Percentiles rank a stretch among this genome's conserved stretches.
Evolutionary conservation across 192 early-diverging fungal species (phyloP).

Genomic region (Entophlyctis helioformis): DNA sequence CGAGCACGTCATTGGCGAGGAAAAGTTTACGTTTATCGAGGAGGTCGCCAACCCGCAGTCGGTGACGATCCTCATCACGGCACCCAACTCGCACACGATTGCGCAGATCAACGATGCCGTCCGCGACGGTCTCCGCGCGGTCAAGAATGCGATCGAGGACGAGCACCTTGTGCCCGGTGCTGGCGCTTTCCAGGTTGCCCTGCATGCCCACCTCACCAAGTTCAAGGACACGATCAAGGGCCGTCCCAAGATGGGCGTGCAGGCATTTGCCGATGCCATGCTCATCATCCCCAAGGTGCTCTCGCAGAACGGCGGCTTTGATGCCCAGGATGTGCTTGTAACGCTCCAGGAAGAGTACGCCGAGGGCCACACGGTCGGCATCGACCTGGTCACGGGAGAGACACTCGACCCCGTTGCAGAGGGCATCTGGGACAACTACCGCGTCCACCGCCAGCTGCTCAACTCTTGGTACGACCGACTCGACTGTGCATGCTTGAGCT

Average conservation of each 20-base stretch:
- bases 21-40: slow-evolving; percentile 98
- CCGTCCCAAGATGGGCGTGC: slow-evolving; percentile 88
- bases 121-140: slow-evolving; percentile 93
- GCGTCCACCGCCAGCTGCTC: slow-evolving; percentile 90
- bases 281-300: slow-evolving; percentile 95
- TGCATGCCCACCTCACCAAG: slow-evolving; percentile 69
- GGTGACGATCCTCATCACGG: slow-evolving; percentile 86
- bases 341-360: slow-evolving; percentile 82
- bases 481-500: background rate
- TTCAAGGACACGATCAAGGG: slow-evolving; percentile 85
- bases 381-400: slow-evolving; percentile 91
- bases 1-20: slow-evolving; percentile 94
- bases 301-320: slow-evolving; percentile 90
- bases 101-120: slow-evolving; percentile 95
- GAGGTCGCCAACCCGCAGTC: slow-evolving; percentile 79
- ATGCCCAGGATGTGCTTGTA: slow-evolving; percentile 92
- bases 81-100: slow-evolving; percentile 86
- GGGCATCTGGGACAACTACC: slow-evolving; percentile 98
- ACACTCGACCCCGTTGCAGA: slow-evolving; percentile 81
- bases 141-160: slow-evolving; percentile 98
- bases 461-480: slow-evolving; percentile 62
- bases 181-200: slow-evolving; percentile 91
- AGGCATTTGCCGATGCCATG: slow-evolving; percentile 93
- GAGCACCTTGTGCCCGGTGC: slow-evolving; percentile 79
- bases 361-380: slow-evolving; percentile 82